Evolutionary conservation across 805 yeast genomes (phyloP).

Genomic region (Wickerhamomyces silvicola): DNA sequence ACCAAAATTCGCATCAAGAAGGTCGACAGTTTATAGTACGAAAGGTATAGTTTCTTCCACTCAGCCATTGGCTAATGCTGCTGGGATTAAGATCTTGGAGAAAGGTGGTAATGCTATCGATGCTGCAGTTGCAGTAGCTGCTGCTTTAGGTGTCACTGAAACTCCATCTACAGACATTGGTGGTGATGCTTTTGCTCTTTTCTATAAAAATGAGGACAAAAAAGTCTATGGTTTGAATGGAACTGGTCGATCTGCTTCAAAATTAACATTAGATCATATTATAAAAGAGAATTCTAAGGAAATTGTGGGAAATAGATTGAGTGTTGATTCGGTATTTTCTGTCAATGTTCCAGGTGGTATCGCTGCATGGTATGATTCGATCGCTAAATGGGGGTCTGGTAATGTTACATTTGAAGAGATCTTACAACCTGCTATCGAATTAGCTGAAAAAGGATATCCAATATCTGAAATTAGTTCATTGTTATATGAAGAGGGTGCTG

Average conservation of each 20-base stretch:
- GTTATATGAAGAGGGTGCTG: conserved; percentile 39
- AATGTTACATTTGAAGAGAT: conserved; percentile 52
- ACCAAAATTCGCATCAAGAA: conserved; percentile 42
- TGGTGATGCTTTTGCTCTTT: conserved; percentile 63
- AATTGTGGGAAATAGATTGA: conserved; percentile 42
- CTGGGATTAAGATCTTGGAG: conserved; percentile 58
- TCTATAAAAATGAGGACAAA: conserved; percentile 42
- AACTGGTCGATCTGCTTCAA: conserved; percentile 61
- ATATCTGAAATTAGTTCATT: conserved; percentile 52
- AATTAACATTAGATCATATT: conserved; percentile 41
- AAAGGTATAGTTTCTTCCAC: conserved; percentile 71
- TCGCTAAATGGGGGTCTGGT: conserved; percentile 68
- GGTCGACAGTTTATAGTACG: conserved; percentile 69
- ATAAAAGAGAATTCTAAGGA: conserved; percentile 33
- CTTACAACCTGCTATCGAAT: conserved; percentile 56
- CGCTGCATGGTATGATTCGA: conserved; percentile 73
- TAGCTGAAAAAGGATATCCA: conserved; percentile 65
- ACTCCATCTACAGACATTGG: conserved; percentile 62
- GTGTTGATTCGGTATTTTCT: conserved; percentile 45
- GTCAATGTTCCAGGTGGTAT: conserved; percentile 76
- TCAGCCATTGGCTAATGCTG: conserved; percentile 72
- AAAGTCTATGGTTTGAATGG: conserved; percentile 67
- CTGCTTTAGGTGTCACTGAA: conserved; percentile 48
- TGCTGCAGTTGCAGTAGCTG: conserved; percentile 55
- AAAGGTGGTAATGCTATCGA: conserved; percentile 72